Base-by-base conservation (phyloP, 2,329 filamentous ascomycete genomes). In the Cordyceps pruinosa region DNA sequence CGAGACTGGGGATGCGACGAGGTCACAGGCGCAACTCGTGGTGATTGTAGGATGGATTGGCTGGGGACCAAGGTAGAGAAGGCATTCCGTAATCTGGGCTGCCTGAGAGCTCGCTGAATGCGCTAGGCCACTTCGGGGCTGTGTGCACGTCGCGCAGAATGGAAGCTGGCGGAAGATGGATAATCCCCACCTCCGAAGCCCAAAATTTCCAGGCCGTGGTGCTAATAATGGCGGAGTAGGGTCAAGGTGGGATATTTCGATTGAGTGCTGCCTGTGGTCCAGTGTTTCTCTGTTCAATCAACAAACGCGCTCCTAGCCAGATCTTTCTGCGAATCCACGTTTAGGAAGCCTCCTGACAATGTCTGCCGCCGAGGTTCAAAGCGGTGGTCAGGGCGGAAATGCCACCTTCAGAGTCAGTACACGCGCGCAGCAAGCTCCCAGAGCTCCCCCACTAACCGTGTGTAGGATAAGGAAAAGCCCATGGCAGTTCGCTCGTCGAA, bases 401-500 rank as follows among this genome's bases (percentile, higher is more conserved):
- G 75, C 77, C 65, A 76, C 81, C 62, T 84, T 84, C 70, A 78
- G 79, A 68, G 81, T 84, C 75, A 62, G 75, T 63, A 49, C 45
- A 70, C 68, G 67, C 57, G 41, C 42, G 37, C 59, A 48, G 46
- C 50, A 62, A 70, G 66, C 65, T 72, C 65, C 62, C 54, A 59
- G 62, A 72, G 66, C 69, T 72, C 66, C 67, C 67, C 69, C 68
- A 67, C 71, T 75, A 65, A 75, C 64, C 55, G 51, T 63, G 53
- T 65, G 51, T 65, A 87, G 84, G 83, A 87, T 71, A 99, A 97
- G 85, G 94, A 97, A 80, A 99, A 99, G 90, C 94, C 94, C 65
- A 87, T 94, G 80, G 94, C 94, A 64, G 94, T 99, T 64, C 88
- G 94, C 66, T 92, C 89, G 63, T 89, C 90, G 69, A 99, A 99